Conservation (phyloP, 192 early-diverging fungal genomes). For the Linderina pennispora region DNA sequence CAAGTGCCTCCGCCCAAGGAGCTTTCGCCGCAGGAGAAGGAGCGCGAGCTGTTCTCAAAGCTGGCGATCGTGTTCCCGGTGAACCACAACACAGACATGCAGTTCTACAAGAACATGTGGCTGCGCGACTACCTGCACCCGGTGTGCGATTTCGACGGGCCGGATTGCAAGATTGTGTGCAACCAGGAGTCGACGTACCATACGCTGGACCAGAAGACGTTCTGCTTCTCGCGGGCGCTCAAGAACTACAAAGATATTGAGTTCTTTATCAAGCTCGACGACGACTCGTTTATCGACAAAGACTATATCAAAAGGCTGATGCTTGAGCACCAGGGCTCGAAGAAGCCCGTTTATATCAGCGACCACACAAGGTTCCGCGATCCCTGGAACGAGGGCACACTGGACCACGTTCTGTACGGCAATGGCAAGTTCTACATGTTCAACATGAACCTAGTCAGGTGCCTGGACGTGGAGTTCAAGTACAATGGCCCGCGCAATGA, state of each 20-base stretch:
- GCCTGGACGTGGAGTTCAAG: slow-evolving; percentile 14
- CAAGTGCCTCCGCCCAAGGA: not conserved
- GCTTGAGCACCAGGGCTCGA: slow-evolving; percentile 2
- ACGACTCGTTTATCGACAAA: slow-evolving; percentile 37
- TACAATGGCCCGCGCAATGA: slow-evolving; percentile 25
- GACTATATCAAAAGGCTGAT: slow-evolving; percentile 24
- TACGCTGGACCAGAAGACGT: slow-evolving; percentile 25
- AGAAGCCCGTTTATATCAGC: slow-evolving; percentile 37
- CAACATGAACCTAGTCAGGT: slow-evolving; percentile 20
- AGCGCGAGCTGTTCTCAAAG: slow-evolving; percentile 5
- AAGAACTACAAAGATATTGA: slow-evolving; percentile 16
- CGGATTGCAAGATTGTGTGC: slow-evolving; percentile 34
- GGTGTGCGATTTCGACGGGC: slow-evolving; percentile 34
- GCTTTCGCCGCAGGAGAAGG: slow-evolving; percentile 3
- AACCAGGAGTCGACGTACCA: slow-evolving; percentile 25
- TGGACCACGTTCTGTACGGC: slow-evolving; percentile 19
- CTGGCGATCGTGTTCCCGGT: slow-evolving; percentile 36
- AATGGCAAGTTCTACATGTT: slow-evolving; percentile 48
- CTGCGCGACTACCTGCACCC: slow-evolving; percentile 30
- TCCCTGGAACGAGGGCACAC: slow-evolving; percentile 1
- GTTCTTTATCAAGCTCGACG: slow-evolving; percentile 39
- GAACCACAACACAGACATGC: slow-evolving; percentile 42
- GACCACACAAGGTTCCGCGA: slow-evolving; percentile 20
- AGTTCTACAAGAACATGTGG: slow-evolving; percentile 42
- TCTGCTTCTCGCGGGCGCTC: slow-evolving; percentile 19